Evolutionary conservation across 2,329 filamentous ascomycete species (phyloP), one percentile per base, ranked within the genome.

Genomic region (Ophiocordyceps sinensis): DNA sequence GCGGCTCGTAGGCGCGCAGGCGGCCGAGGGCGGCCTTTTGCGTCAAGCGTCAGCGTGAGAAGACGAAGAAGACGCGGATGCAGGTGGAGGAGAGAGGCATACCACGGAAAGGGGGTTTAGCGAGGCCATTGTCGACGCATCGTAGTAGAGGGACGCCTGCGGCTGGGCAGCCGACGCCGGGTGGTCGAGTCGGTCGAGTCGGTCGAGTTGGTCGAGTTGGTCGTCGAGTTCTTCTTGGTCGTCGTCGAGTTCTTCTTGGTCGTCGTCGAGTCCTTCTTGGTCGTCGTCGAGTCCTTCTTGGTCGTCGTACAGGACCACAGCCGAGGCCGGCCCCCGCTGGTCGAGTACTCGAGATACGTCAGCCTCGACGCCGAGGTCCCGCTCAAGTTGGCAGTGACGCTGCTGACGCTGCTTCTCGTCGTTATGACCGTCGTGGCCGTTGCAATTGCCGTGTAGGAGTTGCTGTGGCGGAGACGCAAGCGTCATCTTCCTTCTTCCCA

Each of bases 1-100:
- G 77, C 15, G 77, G 69, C 43, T 64, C 69, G 56, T 76, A 81
- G 41, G 75, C 67, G 40, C 75, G 69, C 42, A 82, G 64, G 44
- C 77, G 70, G 42, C 73, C 69, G 47, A 82, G 60, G 53, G 73
- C 74, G 48, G 73, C 72, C 73, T 76, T 43, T 14, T 23, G 13
- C 15, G 36, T 6, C 12, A 7, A 17, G 21, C 8, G 28, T 37
- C 4, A n/a, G 38, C 14, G 5, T 26, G 12, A n/a, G 13, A 36
- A 17, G 36, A 13, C 4, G 19, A 4, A 19, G 19, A 19, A 19
- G 19, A 19, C 19, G n/a, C n/a, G n/a, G n/a, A n/a, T n/a, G n/a
- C n/a, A n/a, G n/a, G n/a, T n/a, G n/a, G 19, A 19, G 19, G 19
- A 19, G 19, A 19, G 19, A 23, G 30, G 41, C 72, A 62, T 49